Evolutionary conservation across 2,329 filamentous ascomycete species (phyloP).

Genomic region (Penicillium carneum): DNA sequence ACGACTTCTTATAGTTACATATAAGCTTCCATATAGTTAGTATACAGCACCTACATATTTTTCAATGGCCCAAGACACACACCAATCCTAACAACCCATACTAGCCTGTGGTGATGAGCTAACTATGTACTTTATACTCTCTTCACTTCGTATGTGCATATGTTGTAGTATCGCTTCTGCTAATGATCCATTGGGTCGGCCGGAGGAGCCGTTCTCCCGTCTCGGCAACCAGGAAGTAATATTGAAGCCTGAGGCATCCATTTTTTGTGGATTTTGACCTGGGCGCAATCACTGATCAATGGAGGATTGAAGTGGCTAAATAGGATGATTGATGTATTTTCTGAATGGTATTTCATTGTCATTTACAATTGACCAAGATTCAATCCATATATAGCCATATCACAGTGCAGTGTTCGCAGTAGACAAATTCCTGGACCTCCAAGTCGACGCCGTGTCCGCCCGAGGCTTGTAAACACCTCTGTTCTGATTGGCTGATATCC

Average conservation of each 20-base stretch:
- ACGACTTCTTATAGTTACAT: too few relatives aligned
- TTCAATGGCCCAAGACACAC: too few relatives aligned
- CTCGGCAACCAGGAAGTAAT: constrained; percentile 30
- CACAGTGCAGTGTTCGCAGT: constrained; percentile 15
- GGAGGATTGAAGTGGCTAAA: background rate
- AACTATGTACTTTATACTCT: too few relatives aligned
- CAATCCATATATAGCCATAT: background rate
- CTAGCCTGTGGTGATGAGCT: too few relatives aligned
- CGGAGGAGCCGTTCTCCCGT: constrained; percentile 16
- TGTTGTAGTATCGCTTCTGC: too few relatives aligned
- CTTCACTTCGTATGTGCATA: too few relatives aligned
- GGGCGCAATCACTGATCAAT: constrained; percentile 4
- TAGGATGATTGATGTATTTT: background rate
- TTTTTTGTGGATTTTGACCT: constrained; percentile 4
- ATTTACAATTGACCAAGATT: background rate
- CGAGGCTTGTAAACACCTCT: constrained; percentile 49
- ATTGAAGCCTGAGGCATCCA: constrained; percentile 25
- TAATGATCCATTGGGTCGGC: background rate
- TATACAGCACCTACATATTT: too few relatives aligned
- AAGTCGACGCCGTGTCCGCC: constrained; percentile 45
- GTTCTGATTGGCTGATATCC: constrained; percentile 38
- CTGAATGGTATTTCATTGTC: background rate
- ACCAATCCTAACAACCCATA: too few relatives aligned
- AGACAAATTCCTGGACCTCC: constrained; percentile 11
- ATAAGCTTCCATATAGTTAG: too few relatives aligned